Evolutionary conservation across 805 yeast genomes (phyloP).

Genomic region (Ogataea trehalophila): DNA sequence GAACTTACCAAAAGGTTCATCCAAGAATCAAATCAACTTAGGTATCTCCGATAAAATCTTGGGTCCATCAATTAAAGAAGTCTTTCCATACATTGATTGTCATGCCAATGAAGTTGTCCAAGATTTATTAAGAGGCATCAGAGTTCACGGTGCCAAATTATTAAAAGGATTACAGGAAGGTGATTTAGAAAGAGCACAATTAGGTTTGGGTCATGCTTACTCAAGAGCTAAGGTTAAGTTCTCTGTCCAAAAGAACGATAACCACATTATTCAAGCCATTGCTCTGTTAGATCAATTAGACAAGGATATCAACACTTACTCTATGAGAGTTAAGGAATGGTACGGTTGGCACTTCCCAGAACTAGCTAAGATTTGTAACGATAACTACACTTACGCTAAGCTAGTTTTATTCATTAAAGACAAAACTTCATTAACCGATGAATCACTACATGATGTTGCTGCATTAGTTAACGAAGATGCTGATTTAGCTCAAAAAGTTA

Average conservation of each 20-base stretch:
- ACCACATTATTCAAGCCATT: slow-evolving; percentile 98
- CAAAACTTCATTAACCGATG: slow-evolving; percentile 77
- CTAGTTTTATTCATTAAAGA: slow-evolving; percentile 80
- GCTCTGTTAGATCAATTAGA: slow-evolving; percentile 96
- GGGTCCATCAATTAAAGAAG: slow-evolving; percentile 95
- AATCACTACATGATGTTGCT: slow-evolving; percentile 84
- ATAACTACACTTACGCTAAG: slow-evolving; percentile 81
- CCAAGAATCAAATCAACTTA: slow-evolving; percentile 62
- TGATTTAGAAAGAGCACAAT: slow-evolving; percentile 95
- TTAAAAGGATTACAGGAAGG: slow-evolving; percentile 90
- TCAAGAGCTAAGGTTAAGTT: slow-evolving; percentile 99
- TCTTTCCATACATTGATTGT: slow-evolving; percentile 84
- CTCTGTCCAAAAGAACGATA: slow-evolving; percentile 96
- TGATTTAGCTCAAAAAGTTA: slow-evolving; percentile 82
- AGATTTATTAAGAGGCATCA: slow-evolving; percentile 91
- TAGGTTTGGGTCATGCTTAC: slow-evolving; percentile 98
- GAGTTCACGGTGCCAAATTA: slow-evolving; percentile 84
- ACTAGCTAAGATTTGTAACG: slow-evolving; percentile 85
- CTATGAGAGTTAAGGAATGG: slow-evolving; percentile 98
- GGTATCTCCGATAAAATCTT: slow-evolving; percentile 93
- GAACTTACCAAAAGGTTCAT: slow-evolving; percentile 77
- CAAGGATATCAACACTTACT: slow-evolving; percentile 95
- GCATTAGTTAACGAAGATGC: slow-evolving; percentile 89
- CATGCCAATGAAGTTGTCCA: slow-evolving; percentile 88
- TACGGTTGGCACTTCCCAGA: slow-evolving; percentile 99